Percentiles rank a stretch among this genome's conserved stretches.
Conservation (phyloP, 192 early-diverging fungal species). For the Entrophospora sp. region DNA sequence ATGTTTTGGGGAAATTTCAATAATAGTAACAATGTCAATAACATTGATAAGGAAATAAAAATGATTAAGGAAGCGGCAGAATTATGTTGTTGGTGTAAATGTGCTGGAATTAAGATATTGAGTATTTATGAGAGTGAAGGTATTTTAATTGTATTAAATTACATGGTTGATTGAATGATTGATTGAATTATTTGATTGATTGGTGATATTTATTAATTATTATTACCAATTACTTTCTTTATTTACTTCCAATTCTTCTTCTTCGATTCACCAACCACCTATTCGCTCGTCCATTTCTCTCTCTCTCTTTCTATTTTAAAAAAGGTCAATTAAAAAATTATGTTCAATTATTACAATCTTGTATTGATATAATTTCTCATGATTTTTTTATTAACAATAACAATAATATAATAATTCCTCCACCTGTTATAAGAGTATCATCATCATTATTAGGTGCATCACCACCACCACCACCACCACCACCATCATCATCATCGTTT, state of each 20-base stretch:
- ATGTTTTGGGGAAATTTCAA: conserved; percentile 9
- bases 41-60: neutral
- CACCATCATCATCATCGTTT: too few species aligned
- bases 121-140: conserved; percentile 17
- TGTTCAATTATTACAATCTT: conserved; percentile 1
- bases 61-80: neutral
- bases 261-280: too few species aligned
- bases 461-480: too few species aligned
- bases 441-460: neutral
- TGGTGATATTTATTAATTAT: too few species aligned
- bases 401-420: neutral
- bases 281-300: too few species aligned
- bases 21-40: neutral
- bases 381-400: conserved; percentile 1
- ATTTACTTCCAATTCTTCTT: neutral
- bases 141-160: neutral
- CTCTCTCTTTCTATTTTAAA: neutral
- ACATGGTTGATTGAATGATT: too few species aligned
- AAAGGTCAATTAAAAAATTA: neutral
- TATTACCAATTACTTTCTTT: neutral
- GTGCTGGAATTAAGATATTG: conserved; percentile 15
- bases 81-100: conserved; percentile 12
- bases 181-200: too few species aligned
- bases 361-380: neutral
- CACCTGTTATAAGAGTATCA: neutral